Evolutionary conservation across 2,329 filamentous ascomycete genomes (phyloP).

Genomic region (Aspergillus transmontanensis): DNA sequence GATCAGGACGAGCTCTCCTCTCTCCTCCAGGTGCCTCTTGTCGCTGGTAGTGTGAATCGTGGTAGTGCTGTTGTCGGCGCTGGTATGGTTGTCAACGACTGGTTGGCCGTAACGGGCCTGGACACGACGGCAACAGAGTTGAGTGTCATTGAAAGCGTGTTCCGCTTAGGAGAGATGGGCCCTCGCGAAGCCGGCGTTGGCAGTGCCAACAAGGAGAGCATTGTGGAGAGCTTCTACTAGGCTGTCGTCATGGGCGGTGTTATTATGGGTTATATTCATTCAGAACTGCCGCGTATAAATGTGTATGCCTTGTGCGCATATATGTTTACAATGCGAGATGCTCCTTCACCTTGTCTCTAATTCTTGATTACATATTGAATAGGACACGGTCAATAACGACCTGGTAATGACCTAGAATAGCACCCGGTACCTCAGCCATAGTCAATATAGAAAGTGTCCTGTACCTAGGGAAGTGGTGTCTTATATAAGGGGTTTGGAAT

Average conservation of each 20-base stretch:
- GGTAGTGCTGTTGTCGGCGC: slow-evolving; percentile 94
- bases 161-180: slow-evolving; percentile 83
- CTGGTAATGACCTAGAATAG: neutral
- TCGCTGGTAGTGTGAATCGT: slow-evolving; percentile 91
- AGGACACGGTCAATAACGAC: neutral
- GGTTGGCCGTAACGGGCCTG: slow-evolving; percentile 90
- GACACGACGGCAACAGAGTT: slow-evolving; percentile 97
- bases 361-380: neutral
- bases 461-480: neutral
- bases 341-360: neutral
- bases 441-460: neutral
- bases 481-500: neutral
- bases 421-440: neutral
- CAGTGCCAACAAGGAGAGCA: slow-evolving; percentile 81
- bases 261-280: neutral
- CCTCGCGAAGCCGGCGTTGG: slow-evolving; percentile 61
- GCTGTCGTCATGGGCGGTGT: neutral
- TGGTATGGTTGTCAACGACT: slow-evolving; percentile 96
- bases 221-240: slow-evolving; percentile 98
- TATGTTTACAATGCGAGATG: neutral
- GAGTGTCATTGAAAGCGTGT: slow-evolving; percentile 94
- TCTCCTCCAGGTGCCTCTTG: slow-evolving; percentile 90
- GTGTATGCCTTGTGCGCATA: neutral
- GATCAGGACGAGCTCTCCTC: slow-evolving; percentile 97
- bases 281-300: neutral